Base-by-base conservation (phyloP, 163 green algal species). In the Scenedesmus sp. region DNA sequence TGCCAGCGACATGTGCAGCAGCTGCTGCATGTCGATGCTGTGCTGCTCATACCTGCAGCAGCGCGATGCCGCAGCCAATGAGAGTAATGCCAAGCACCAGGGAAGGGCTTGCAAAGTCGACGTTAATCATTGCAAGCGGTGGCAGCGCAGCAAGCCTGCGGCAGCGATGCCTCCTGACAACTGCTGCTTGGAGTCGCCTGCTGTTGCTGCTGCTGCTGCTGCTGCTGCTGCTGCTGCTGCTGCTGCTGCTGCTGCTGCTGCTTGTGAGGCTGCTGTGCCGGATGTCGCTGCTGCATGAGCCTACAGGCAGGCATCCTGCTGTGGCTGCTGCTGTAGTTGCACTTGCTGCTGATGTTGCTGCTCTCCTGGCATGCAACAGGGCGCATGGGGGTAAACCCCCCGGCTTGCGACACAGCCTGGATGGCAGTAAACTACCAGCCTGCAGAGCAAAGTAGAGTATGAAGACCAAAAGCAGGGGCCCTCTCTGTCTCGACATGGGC, bases 121-220 rank as follows among this genome's bases (percentile, higher is more conserved):
- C 95, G 80, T 97, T 97, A 24, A 97, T 93, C 95, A 97, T 97
- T 0, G 94, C 94, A 3, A 94, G 49, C 0, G 93, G 49, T 10
- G 83, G 83, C 9, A 92, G 68, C 1, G 51, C 92, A 7, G 89
- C 80, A 78, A 70, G 46, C 49, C 79, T 65, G 70, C 89, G 59
- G 13, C 82, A 79, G 24, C 65, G 68, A 0, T 20, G 42, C 6
- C 76, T 79, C 40, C 72, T 43, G 12, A 73, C 56, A 42, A 51
- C 76, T 53, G 72, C 35, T 49, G 46, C n/a, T n/a, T n/a, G n/a
- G n/a, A n/a, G n/a, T n/a, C n/a, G n/a, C n/a, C n/a, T 84, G 70
- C 43, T 51, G 44, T 35, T 24, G 3, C n/a, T 80, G 70, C 49
- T 46, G 49, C 51, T 73, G 37, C 22, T 49, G 20, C 35, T 61